phyloP scores from a whole-genome alignment of 345 rosid genomes.

The Populus pruinosa region DNA sequence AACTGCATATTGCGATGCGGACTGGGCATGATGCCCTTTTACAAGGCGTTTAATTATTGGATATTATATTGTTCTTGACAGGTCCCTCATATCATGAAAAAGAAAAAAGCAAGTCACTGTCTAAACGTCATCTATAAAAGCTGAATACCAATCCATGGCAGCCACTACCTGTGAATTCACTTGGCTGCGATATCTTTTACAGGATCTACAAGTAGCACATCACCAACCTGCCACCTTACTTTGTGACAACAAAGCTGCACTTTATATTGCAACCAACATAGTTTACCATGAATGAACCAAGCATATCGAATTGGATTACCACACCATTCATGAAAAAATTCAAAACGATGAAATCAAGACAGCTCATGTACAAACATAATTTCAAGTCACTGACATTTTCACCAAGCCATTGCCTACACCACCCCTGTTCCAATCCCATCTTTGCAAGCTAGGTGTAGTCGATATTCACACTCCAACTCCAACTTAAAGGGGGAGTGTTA shows the following conservation, averaged over 20 bases:
- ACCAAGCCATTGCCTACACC: no score
- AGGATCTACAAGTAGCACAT: background rate
- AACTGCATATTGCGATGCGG: background rate
- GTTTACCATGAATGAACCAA: background rate
- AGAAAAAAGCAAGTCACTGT: background rate
- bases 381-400: background rate
- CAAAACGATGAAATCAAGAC: background rate
- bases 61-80: background rate
- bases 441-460: no score
- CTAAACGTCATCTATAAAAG: background rate
- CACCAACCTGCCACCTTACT: background rate
- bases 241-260: background rate
- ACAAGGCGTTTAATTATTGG: background rate
- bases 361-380: background rate
- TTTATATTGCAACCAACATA: background rate
- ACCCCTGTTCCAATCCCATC: no score
- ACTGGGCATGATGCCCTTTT: background rate
- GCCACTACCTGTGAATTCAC: background rate
- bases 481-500: no score
- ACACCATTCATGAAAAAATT: background rate
- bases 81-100: background rate
- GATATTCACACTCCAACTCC: no score
- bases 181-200: background rate
- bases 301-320: background rate
- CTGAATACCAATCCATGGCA: background rate